Evolutionary conservation across 23 red algal genomes (phyloP).

Genomic region (Gracilaria caudata): DNA sequence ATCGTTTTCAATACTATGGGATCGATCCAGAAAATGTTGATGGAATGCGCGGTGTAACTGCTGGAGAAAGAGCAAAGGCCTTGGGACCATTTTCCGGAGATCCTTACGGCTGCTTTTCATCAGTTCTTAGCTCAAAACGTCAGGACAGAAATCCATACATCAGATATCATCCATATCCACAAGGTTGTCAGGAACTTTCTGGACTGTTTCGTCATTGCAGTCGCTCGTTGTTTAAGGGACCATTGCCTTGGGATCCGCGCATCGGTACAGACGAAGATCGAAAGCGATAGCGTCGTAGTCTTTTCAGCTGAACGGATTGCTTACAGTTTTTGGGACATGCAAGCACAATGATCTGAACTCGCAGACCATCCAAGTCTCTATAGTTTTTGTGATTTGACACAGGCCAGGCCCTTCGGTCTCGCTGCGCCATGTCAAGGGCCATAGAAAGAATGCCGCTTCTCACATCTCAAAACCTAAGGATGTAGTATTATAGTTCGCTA

Average conservation of each 20-base stretch:
- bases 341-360: background rate
- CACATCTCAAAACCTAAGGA: too few species aligned
- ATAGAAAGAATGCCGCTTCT: too few species aligned
- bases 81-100: conserved; percentile 76
- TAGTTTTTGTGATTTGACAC: too few species aligned
- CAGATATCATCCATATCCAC: conserved; percentile 77
- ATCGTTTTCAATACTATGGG: conserved; percentile 73
- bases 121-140: conserved; percentile 64
- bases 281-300: background rate
- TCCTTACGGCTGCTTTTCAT: conserved; percentile 80
- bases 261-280: conserved; percentile 7
- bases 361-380: too few species aligned
- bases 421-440: too few species aligned
- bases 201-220: conserved; percentile 75
- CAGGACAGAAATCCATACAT: conserved; percentile 73
- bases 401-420: too few species aligned
- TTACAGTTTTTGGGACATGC: background rate
- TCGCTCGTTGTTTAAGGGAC: conserved; percentile 52
- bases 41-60: conserved; percentile 32
- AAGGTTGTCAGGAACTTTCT: conserved; percentile 78
- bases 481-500: background rate
- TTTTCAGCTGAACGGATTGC: background rate
- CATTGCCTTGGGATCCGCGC: conserved; percentile 82
- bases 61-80: conserved; percentile 34
- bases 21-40: conserved; percentile 56